These are phyloP conservation scores for Talaromyces sp. DNA, from an alignment of 2,329 filamentous ascomycete species.

Conservation along the genomic window DNA sequence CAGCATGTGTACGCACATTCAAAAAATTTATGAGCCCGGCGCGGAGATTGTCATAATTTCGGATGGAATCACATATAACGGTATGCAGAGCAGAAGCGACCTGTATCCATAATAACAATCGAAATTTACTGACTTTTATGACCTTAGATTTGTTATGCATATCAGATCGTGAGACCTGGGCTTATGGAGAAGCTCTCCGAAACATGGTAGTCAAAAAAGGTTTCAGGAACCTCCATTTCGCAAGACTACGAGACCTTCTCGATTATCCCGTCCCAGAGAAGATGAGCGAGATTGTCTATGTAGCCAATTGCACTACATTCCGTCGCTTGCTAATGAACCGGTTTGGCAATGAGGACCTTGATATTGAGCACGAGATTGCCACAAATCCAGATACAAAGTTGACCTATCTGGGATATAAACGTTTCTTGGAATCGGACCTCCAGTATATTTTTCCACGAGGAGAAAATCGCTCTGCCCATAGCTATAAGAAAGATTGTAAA, in stretches of 20 bases:
- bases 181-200: conserved; percentile 50
- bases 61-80: conserved; percentile 57
- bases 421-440: conserved; percentile 54
- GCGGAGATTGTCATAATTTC: conserved; percentile 53
- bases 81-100: conserved; percentile 29
- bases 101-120: background rate
- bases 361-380: conserved; percentile 45
- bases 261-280: conserved; percentile 1
- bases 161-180: conserved; percentile 48
- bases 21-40: conserved; percentile 48
- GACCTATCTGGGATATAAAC: conserved; percentile 55
- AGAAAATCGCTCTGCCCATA: conserved; percentile 5
- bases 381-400: conserved; percentile 49
- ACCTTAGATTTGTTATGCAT: conserved; percentile 51
- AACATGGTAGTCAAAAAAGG: conserved; percentile 36
- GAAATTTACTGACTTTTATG: background rate
- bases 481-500: conserved; percentile 46
- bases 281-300: conserved; percentile 10
- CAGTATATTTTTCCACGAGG: conserved; percentile 14
- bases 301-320: conserved; percentile 15
- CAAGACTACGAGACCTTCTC: conserved; percentile 40
- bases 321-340: conserved; percentile 12
- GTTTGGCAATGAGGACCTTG: conserved; percentile 33
- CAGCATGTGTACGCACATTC: conserved; percentile 48
- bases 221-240: conserved; percentile 50